Evolutionary conservation across 2,329 filamentous ascomycete species (phyloP).

Genomic region (Colletotrichum sp.): DNA sequence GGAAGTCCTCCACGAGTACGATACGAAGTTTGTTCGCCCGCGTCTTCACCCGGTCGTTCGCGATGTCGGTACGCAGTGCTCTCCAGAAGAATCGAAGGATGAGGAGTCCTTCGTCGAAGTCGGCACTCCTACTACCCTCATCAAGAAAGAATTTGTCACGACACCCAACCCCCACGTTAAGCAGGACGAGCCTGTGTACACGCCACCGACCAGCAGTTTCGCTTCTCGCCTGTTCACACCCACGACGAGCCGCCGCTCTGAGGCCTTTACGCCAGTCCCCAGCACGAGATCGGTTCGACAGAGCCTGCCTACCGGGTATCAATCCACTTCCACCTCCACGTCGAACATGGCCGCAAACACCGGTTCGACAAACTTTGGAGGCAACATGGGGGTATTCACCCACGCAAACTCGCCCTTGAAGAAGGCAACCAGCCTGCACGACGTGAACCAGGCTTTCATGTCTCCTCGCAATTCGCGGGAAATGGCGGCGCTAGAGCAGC

Average conservation of each 20-base stretch:
- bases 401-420: slow-evolving; percentile 85
- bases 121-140: slow-evolving; percentile 62
- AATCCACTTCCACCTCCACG: slow-evolving; percentile 28
- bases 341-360: slow-evolving; percentile 25
- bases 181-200: slow-evolving; percentile 52
- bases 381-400: slow-evolving; percentile 79
- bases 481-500: slow-evolving; percentile 64
- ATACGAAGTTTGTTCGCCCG: slow-evolving; percentile 93
- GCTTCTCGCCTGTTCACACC: slow-evolving; percentile 21
- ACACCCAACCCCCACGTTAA: slow-evolving; percentile 84
- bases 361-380: slow-evolving; percentile 55
- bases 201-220: slow-evolving; percentile 10
- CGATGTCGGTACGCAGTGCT: slow-evolving; percentile 81
- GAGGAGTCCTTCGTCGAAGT: slow-evolving; percentile 49
- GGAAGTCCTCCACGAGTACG: slow-evolving; percentile 94
- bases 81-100: slow-evolving; percentile 48
- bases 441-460: slow-evolving; percentile 50
- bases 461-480: slow-evolving; percentile 66
- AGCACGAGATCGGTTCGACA: slow-evolving; percentile 35
- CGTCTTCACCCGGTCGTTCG: slow-evolving; percentile 80
- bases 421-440: slow-evolving; percentile 71
- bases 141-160: slow-evolving; percentile 80
- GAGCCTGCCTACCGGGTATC: slow-evolving; percentile 36
- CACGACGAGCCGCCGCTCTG: slow-evolving; percentile 31
- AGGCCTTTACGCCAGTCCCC: slow-evolving; percentile 36